Evolutionary conservation across 805 yeast species (phyloP).

Genomic region (Metschnikowia proteae): DNA sequence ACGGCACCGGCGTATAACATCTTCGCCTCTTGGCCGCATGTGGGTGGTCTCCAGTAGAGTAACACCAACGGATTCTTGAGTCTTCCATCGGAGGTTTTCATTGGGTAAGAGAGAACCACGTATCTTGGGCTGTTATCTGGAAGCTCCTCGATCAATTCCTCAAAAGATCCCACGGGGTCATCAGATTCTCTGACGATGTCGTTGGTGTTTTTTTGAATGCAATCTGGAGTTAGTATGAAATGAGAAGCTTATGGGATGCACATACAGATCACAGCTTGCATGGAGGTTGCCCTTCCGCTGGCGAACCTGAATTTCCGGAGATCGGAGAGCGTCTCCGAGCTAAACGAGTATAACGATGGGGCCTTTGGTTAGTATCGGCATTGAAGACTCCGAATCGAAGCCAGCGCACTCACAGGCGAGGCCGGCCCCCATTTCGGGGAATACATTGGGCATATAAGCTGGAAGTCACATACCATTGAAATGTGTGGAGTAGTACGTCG

Average conservation of each 20-base stretch:
- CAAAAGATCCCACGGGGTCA: conserved; percentile 47
- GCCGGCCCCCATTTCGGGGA: no score
- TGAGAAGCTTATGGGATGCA: conserved; percentile 7
- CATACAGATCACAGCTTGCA: conserved; percentile 63
- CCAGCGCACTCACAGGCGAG: neutral
- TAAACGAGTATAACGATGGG: conserved; percentile 54
- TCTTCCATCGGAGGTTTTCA: conserved; percentile 66
- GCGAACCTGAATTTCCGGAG: conserved; percentile 71
- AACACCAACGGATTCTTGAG: conserved; percentile 69
- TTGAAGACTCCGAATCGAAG: neutral
- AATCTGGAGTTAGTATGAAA: conserved; percentile 29
- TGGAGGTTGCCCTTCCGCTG: conserved; percentile 57
- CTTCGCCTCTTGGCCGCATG: conserved; percentile 73
- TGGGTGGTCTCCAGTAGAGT: conserved; percentile 85
- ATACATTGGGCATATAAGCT: no score
- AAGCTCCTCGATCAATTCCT: conserved; percentile 65
- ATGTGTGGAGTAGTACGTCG: neutral
- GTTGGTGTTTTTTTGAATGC: conserved; percentile 53
- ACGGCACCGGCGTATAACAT: conserved; percentile 92
- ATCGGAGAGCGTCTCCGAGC: conserved; percentile 54
- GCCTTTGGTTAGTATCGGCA: conserved; percentile 14
- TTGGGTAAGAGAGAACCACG: conserved; percentile 72
- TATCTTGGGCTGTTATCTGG: conserved; percentile 83
- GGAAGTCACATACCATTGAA: conserved; percentile 1
- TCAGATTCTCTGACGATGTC: conserved; percentile 49